Percentiles rank a stretch among this genome's conserved stretches.
Evolutionary conservation across 306 rosid species (phyloP).

Genomic region (Castanea sativa): DNA sequence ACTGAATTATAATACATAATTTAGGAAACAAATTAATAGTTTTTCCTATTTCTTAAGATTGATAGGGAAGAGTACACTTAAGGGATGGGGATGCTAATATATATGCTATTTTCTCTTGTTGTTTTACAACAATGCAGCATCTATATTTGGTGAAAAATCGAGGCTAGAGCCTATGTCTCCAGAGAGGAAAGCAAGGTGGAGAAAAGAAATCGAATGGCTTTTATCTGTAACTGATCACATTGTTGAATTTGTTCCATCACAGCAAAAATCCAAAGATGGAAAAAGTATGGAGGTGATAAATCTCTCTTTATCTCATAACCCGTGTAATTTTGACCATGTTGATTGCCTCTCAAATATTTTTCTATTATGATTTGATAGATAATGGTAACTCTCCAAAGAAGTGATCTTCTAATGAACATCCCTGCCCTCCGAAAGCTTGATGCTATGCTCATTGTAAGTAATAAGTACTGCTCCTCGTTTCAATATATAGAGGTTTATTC

Average conservation of each 20-base stretch:
- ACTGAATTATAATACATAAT: too few species aligned
- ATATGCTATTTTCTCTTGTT: neutral
- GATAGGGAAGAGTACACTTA: neutral
- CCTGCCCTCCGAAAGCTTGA: conserved; percentile 89
- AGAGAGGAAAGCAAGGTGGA: conserved; percentile 76
- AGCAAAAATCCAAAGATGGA: conserved; percentile 68
- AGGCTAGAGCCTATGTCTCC: conserved; percentile 68
- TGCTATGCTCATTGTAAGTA: conserved; percentile 80
- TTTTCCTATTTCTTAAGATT: too few species aligned
- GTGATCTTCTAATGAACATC: conserved; percentile 73
- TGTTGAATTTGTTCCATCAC: conserved; percentile 83
- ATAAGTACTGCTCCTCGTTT: neutral
- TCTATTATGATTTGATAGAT: conserved; percentile 41
- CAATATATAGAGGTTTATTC: neutral
- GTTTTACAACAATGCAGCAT: conserved; percentile 52
- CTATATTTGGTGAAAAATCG: conserved; percentile 80
- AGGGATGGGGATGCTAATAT: neutral
- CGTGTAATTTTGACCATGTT: neutral
- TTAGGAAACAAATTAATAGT: too few species aligned
- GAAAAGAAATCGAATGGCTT: conserved; percentile 84
- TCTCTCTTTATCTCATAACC: neutral
- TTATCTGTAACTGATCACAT: conserved; percentile 86
- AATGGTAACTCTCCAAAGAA: conserved; percentile 88
- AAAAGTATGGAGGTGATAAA: conserved; percentile 66
- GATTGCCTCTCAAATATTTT: neutral